Conservation (phyloP, 306 rosid species). For the Trifolium pratense region DNA sequence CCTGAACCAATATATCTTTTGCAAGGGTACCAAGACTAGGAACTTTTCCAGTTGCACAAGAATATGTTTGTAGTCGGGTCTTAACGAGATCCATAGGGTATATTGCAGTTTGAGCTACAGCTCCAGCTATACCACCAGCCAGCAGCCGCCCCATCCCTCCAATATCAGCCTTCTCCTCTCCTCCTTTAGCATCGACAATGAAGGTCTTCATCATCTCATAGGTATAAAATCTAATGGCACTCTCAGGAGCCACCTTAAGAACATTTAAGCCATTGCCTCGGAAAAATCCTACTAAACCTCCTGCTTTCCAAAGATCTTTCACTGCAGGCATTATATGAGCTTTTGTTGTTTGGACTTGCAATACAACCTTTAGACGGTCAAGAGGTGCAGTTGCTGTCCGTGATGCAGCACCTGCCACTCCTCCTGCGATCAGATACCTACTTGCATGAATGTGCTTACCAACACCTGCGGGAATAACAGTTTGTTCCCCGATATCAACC, state of each 20-base stretch:
- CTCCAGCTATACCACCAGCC: conserved; percentile 94
- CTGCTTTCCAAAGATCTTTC: conserved; percentile 71
- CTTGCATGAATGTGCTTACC: conserved; percentile 82
- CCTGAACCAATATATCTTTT: conserved; percentile 80
- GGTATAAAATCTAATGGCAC: conserved; percentile 86
- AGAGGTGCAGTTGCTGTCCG: conserved; percentile 97
- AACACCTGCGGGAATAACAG: conserved; percentile 88
- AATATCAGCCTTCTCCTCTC: conserved; percentile 55
- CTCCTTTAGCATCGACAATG: conserved; percentile 60
- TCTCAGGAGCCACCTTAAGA: conserved; percentile 93
- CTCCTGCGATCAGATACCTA: conserved; percentile 93
- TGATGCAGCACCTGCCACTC: conserved; percentile 92
- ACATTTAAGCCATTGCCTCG: conserved; percentile 95
- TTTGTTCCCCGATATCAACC: conserved; percentile 92
- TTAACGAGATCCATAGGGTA: conserved; percentile 94
- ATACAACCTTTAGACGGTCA: conserved; percentile 82
- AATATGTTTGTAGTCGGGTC: conserved; percentile 79
- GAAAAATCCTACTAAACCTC: conserved; percentile 80
- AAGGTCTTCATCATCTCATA: conserved; percentile 75
- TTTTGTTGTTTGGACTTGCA: conserved; percentile 81
- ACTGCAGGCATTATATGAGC: conserved; percentile 77
- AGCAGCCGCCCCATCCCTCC: conserved; percentile 72
- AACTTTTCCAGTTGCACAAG: conserved; percentile 64
- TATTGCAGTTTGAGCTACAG: conserved; percentile 86
- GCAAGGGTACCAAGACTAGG: conserved; percentile 72